Evolutionary conservation across 2,329 filamentous ascomycete species (phyloP).

Genomic region (Clonostachys sp.): DNA sequence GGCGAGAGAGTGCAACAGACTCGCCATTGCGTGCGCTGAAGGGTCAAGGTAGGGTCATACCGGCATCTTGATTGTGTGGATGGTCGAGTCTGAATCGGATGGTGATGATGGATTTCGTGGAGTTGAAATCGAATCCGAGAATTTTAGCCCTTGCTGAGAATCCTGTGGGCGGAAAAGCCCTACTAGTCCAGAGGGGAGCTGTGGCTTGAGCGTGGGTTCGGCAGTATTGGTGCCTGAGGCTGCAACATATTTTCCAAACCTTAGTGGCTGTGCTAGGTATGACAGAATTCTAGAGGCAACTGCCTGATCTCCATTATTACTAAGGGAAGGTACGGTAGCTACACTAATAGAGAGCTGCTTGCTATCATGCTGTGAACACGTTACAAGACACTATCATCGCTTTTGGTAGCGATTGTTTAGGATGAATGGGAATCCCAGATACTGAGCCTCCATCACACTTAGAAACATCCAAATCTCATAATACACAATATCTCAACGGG

Average conservation of each 20-base stretch:
- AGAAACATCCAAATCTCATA: too few species aligned
- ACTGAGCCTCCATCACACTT: too few species aligned
- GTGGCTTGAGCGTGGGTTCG: slow-evolving; percentile 1
- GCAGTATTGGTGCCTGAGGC: background rate
- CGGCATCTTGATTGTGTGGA: slow-evolving; percentile 33
- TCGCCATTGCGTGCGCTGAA: background rate
- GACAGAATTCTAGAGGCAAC: background rate
- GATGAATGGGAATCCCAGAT: too few species aligned
- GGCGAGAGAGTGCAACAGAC: background rate
- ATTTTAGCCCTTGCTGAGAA: slow-evolving; percentile 19
- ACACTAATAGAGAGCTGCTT: too few species aligned
- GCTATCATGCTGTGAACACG: too few species aligned
- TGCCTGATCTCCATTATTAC: too few species aligned
- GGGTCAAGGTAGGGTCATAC: slow-evolving; percentile 20
- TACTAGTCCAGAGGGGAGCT: background rate
- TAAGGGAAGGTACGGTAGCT: too few species aligned
- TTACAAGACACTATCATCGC: too few species aligned
- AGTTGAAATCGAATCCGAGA: slow-evolving; percentile 18
- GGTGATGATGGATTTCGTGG: slow-evolving; percentile 23
- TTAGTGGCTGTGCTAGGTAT: background rate
- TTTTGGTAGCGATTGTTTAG: too few species aligned
- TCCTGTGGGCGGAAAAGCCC: slow-evolving; percentile 29
- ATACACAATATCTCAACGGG: too few species aligned
- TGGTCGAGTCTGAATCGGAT: slow-evolving; percentile 23
- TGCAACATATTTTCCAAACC: background rate